Conservation (phyloP, 306 rosid genomes). For the Crotalaria pallida region DNA sequence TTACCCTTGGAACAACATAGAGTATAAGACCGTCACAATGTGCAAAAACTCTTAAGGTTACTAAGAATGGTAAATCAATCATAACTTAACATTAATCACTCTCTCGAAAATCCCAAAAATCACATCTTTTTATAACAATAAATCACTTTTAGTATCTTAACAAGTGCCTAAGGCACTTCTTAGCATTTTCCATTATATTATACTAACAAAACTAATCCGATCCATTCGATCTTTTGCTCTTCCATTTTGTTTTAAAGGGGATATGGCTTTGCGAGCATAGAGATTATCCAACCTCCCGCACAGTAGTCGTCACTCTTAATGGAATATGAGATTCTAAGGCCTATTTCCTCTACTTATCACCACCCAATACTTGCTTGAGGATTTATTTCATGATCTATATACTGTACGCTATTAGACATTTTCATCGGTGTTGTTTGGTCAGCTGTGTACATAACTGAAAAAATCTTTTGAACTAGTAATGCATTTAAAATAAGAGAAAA, state of each 20-base stretch:
- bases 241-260: constrained; percentile 50
- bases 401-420: not conserved
- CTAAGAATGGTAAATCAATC: too few relatives aligned
- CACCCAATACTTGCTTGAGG: not conserved
- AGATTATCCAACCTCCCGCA: constrained; percentile 56
- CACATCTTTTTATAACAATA: too few relatives aligned
- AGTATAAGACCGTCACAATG: not conserved
- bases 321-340: constrained; percentile 44
- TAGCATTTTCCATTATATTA: too few relatives aligned
- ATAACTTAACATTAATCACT: too few relatives aligned
- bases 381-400: not conserved
- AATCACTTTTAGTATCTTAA: too few relatives aligned
- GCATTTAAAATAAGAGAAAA: constrained; percentile 4
- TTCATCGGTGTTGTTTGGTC: not conserved
- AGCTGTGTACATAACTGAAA: not conserved
- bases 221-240: not conserved
- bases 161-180: too few relatives aligned
- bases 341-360: not conserved
- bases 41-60: not conserved
- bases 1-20: not conserved
- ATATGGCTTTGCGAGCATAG: constrained; percentile 94
- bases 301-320: constrained; percentile 67
- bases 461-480: not conserved
- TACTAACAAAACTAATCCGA: not conserved
- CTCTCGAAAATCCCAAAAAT: too few relatives aligned